Evolutionary conservation across 78 protist genomes (phyloP), one percentile per base, ranked within the genome.

Genomic region (Kipferlia bialata): DNA sequence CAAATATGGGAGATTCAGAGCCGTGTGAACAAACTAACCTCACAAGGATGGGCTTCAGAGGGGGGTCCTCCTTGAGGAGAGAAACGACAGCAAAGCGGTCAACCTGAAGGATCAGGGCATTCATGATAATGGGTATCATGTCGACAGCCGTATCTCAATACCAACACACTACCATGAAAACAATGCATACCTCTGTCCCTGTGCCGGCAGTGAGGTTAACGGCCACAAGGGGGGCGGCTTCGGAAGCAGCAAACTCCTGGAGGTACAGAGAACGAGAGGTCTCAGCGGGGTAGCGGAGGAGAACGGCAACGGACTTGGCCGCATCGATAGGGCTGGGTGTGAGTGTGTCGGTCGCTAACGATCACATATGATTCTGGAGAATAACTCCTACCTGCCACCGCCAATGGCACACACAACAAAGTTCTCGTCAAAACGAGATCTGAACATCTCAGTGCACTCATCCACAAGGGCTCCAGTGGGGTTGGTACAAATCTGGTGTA

Each of bases 121-220:
- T n/a, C n/a, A n/a, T n/a, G n/a, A n/a, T n/a, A n/a, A n/a, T n/a
- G n/a, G n/a, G n/a, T n/a, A n/a, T n/a, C n/a, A n/a, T n/a, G n/a
- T n/a, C n/a, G n/a, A n/a, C n/a, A n/a, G n/a, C n/a, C n/a, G n/a
- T n/a, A n/a, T n/a, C n/a, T n/a, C n/a, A n/a, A n/a, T n/a, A n/a
- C n/a, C n/a, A n/a, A n/a, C n/a, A n/a, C n/a, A n/a, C n/a, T n/a
- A n/a, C n/a, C n/a, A n/a, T n/a, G n/a, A n/a, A n/a, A n/a, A n/a
- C n/a, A n/a, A n/a, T n/a, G n/a, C n/a, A n/a, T n/a, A n/a, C n/a
- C 28, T 70, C 74, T 53, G 57, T 70, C 1, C 74, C 74, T 13
- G 74, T 70, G 31, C 74, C 74, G 18, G 32, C 28, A 36, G 74
- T 70, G 29, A 70, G 2, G 60, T 70, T 70, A 5, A 70, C 28